Base-by-base conservation (phyloP, 352 stramenopile species). In the Globisporangium parvum region DNA sequence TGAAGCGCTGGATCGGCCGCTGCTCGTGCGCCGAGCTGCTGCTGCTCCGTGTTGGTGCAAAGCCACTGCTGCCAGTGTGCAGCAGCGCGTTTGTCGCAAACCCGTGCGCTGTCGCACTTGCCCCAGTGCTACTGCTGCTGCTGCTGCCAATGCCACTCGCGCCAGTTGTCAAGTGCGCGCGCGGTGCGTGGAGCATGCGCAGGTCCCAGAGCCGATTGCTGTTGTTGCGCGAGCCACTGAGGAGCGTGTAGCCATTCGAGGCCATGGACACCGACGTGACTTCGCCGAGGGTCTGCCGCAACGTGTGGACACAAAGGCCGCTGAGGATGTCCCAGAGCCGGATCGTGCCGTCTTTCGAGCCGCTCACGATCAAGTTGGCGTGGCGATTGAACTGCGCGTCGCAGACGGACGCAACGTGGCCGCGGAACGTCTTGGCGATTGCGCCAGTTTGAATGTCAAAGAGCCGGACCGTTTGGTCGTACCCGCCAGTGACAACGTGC, bases 151-250 rank as follows among this genome's bases (percentile, higher is more conserved):
- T 6, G 21, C 37, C 20, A 53, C 51, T 63, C 17, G 39, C 45
- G 12, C 59, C 53, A 0, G 67, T 87, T 11, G 73, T 70, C 12
- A 91, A 53, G 26, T 89, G 71, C n/a, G 67, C 59, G 11, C 84
- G 77, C 20, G 84, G 84, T 26, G 79, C 71, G 47, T 82, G 80
- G 23, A 92, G 80, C 84, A 93, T 93, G 23, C 84, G 84, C 71
- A 94, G 76, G 55, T 94, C 86, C 86, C 86, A 96, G 14, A 96
- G 68, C 18, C 84, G 75, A 59, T 94, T 93, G 63, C 84, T 94
- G 66, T 93, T 96, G 56, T 96, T 93, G 37, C 85, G 68, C 48
- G 80, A 93, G 55, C 84, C 85, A 31, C 75, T 93, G 23, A 96
- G 69, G 35, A 96, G 56, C 33, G 75, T 80, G 60, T 88, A 87